Percentiles rank a stretch among this genome's conserved stretches.
These are phyloP conservation scores for Tuber magnatum DNA, from an alignment of 495 filamentous ascomycete genomes.

Conservation along the genomic window DNA sequence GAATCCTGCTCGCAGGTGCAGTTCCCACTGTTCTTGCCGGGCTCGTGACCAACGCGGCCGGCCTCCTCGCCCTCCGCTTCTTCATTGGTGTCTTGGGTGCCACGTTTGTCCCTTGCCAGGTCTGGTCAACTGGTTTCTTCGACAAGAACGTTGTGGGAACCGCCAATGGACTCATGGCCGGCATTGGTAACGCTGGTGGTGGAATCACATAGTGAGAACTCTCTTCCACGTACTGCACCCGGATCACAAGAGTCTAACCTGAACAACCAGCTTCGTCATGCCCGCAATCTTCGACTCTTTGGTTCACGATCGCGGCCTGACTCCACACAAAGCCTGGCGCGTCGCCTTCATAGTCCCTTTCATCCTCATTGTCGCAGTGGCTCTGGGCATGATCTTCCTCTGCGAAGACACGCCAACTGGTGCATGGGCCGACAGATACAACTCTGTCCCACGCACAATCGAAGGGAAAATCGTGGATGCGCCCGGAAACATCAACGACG, in stretches of 20 bases:
- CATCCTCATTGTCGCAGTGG: constrained; percentile 59
- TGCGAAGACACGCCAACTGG: constrained; percentile 83
- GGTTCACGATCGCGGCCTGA: constrained; percentile 53
- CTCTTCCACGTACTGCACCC: constrained; percentile 41
- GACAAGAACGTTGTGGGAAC: constrained; percentile 93
- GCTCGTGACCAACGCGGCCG: constrained; percentile 58
- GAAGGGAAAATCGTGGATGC: constrained; percentile 48
- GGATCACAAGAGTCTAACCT: neutral
- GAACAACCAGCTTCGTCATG: constrained; percentile 72
- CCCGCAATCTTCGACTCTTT: constrained; percentile 81
- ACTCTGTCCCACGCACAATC: constrained; percentile 47
- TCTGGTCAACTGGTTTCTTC: constrained; percentile 93
- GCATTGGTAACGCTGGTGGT: constrained; percentile 84
- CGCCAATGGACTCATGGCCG: constrained; percentile 78
- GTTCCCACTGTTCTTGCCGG: constrained; percentile 82
- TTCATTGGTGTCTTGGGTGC: constrained; percentile 91
- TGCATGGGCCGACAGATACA: constrained; percentile 68
- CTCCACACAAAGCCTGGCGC: constrained; percentile 68
- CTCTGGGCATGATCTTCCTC: constrained; percentile 61
- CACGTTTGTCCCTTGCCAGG: constrained; percentile 88
- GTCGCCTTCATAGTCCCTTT: constrained; percentile 79
- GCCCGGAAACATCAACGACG: constrained; percentile 53
- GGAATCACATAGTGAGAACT: constrained; percentile 54
- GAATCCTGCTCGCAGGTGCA: constrained; percentile 61
- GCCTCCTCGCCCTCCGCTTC: constrained; percentile 74